phyloP scores from a whole-genome alignment of 1,139 yeast genomes.

The Diutina ranongensis region DNA sequence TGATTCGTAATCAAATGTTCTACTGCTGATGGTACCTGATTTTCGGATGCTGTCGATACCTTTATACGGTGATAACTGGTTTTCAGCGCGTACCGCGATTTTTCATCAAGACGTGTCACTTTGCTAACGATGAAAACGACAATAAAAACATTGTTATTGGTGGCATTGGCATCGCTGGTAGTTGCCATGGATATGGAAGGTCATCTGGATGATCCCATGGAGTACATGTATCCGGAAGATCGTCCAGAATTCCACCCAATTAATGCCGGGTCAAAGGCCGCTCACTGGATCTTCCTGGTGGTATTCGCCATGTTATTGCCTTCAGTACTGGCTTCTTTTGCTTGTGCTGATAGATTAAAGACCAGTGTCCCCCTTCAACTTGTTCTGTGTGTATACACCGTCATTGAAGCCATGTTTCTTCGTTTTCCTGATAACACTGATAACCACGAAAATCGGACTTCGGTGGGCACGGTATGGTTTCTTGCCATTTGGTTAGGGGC shows the following conservation, averaged over 20 bases:
- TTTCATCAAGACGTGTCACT: conserved; percentile 3
- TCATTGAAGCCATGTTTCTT: conserved; percentile 43
- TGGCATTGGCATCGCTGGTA: not conserved
- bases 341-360: conserved; percentile 34
- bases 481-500: conserved; percentile 33
- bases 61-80: too few species aligned
- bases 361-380: conserved; percentile 25
- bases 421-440: conserved; percentile 48
- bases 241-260: conserved; percentile 28
- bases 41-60: too few species aligned
- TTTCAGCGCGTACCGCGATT: not conserved
- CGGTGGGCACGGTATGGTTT: conserved; percentile 57
- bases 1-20: too few species aligned
- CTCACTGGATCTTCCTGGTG: conserved; percentile 53
- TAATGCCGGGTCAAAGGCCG: conserved; percentile 40
- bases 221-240: conserved; percentile 7
- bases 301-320: conserved; percentile 38
- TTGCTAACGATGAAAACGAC: not conserved
- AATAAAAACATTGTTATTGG: not conserved
- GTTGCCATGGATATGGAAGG: conserved; percentile 22
- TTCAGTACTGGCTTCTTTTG: conserved; percentile 40
- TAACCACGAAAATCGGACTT: conserved; percentile 55
- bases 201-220: conserved; percentile 14
- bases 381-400: conserved; percentile 36
- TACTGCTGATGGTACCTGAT: too few species aligned